These are phyloP conservation scores for Tricholoma matsutake DNA, from an alignment of 768 basidiomycete species.

Conservation along the genomic window DNA sequence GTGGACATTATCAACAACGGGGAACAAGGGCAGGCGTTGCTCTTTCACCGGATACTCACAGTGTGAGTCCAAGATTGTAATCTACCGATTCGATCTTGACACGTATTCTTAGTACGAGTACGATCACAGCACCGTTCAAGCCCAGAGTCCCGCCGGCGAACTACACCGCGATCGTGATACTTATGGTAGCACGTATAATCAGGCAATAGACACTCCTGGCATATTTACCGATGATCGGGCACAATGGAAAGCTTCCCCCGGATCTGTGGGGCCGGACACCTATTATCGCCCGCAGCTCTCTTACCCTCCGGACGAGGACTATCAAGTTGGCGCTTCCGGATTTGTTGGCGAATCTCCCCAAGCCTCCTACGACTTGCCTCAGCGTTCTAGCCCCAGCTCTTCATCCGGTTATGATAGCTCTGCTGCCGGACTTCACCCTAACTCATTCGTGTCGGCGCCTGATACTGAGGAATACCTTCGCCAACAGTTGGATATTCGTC, in stretches of 20 bases:
- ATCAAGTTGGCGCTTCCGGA: background rate
- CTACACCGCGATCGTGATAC: background rate
- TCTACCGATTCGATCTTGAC: constrained; percentile 5
- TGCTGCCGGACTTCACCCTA: background rate
- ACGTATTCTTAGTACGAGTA: background rate
- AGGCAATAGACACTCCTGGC: background rate
- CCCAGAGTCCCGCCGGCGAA: background rate
- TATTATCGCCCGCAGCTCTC: background rate
- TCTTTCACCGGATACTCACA: background rate
- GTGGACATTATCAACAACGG: background rate
- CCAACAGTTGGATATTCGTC: constrained; percentile 33
- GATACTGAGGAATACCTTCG: constrained; percentile 46
- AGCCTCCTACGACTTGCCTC: background rate
- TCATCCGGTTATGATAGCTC: background rate
- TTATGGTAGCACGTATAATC: background rate
- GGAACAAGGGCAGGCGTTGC: background rate
- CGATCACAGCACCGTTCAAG: background rate
- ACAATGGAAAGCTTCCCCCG: background rate
- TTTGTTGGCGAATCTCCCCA: background rate
- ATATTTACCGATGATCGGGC: background rate
- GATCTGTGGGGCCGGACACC: background rate
- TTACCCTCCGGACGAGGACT: background rate
- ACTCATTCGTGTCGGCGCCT: background rate
- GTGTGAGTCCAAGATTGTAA: background rate
- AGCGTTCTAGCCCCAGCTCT: background rate